A percentile compares a stretch with the other conserved stretches of the same genome.
Evolutionary conservation across 208 protist genomes (phyloP).

Genomic region (Naegleria fowleri): DNA sequence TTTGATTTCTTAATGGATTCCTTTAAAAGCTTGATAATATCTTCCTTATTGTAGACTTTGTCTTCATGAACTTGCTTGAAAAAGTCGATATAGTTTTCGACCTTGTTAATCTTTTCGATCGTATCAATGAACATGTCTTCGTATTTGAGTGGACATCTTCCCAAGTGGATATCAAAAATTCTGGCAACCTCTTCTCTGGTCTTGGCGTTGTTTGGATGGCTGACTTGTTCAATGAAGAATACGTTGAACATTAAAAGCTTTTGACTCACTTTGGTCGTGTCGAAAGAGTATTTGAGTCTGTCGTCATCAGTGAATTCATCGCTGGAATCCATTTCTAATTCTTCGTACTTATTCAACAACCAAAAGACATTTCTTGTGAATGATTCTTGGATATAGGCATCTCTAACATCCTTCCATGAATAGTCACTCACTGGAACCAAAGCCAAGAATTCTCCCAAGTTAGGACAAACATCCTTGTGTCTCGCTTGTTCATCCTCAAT

Average conservation of each 20-base stretch:
- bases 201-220: neutral
- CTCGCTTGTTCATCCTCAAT: constrained; percentile 31
- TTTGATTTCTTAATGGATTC: neutral
- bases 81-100: neutral
- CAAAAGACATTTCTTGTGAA: constrained; percentile 25
- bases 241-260: constrained; percentile 1
- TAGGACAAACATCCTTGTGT: constrained; percentile 38
- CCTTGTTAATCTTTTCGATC: neutral
- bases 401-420: neutral
- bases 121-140: neutral
- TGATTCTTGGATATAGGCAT: constrained; percentile 8
- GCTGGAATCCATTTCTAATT: neutral
- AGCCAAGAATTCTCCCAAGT: constrained; percentile 14
- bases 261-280: neutral
- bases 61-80: neutral
- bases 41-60: neutral
- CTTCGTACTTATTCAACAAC: constrained; percentile 8
- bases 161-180: neutral
- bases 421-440: neutral
- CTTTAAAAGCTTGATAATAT: constrained; percentile 5
- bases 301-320: constrained; percentile 20
- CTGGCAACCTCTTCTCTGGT: neutral
- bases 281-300: constrained; percentile 21
- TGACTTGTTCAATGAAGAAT: neutral
- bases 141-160: neutral